These are phyloP conservation scores for Persicaria tinctoria DNA, from an alignment of 148 eudicot genomes.

Conservation along the genomic window DNA sequence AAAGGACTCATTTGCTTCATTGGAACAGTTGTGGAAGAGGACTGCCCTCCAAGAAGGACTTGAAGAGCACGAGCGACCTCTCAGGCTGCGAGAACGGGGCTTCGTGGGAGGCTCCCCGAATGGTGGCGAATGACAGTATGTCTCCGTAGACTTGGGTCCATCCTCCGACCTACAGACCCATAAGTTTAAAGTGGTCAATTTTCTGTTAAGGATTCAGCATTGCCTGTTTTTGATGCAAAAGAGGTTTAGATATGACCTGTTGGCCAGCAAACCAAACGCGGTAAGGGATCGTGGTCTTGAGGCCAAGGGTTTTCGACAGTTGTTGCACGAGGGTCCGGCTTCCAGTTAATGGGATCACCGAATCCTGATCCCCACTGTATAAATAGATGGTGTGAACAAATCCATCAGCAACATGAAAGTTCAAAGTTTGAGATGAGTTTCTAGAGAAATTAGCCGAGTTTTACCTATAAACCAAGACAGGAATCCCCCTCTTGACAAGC, in stretches of 20 bases:
- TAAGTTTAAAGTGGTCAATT: not conserved
- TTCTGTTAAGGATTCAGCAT: not conserved
- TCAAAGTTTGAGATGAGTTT: not conserved
- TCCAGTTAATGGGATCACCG: slow-evolving; percentile 77
- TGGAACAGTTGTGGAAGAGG: slow-evolving; percentile 61
- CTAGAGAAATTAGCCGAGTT: not conserved
- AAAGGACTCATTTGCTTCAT: not conserved
- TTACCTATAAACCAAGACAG: slow-evolving; percentile 95
- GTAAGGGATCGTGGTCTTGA: slow-evolving; percentile 65
- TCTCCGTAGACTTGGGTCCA: slow-evolving; percentile 81
- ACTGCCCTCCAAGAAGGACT: slow-evolving; percentile 55
- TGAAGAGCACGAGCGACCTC: slow-evolving; percentile 74
- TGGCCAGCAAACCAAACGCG: slow-evolving; percentile 84
- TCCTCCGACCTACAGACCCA: slow-evolving; percentile 62
- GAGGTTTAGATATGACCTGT: slow-evolving; percentile 39
- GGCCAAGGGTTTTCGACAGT: slow-evolving; percentile 45
- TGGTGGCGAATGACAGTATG: slow-evolving; percentile 66
- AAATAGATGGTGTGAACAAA: not conserved
- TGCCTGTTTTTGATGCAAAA: not conserved
- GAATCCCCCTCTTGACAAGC: slow-evolving; percentile 58
- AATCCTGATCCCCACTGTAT: slow-evolving; percentile 84
- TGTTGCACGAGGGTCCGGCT: slow-evolving; percentile 58
- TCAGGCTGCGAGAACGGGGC: slow-evolving; percentile 86
- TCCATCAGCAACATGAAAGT: not conserved
- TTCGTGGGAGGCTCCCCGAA: slow-evolving; percentile 91